A percentile compares a stretch with the other conserved stretches of the same genome.
phyloP scores from a whole-genome alignment of 2,329 filamentous ascomycete genomes.

The Pseudogymnoascus verrucosus region DNA sequence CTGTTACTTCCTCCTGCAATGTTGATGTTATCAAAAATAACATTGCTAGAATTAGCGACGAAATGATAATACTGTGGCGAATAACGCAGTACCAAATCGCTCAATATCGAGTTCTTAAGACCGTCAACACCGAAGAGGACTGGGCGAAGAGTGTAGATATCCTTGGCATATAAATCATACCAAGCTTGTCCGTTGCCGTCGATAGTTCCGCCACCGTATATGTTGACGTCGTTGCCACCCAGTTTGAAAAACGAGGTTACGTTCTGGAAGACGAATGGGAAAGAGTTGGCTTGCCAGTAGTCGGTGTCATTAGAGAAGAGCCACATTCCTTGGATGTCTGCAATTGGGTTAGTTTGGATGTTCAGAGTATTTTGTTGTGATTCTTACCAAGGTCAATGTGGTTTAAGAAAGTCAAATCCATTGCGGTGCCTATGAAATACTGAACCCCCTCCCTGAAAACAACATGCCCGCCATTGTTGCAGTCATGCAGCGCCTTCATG shows the following conservation, averaged over 20 bases:
- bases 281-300: slow-evolving; percentile 57
- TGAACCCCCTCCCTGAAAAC: slow-evolving; percentile 44
- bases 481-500: slow-evolving; percentile 40
- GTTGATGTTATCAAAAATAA: slow-evolving; percentile 55
- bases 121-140: slow-evolving; percentile 50
- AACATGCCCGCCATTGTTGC: slow-evolving; percentile 41
- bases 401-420: slow-evolving; percentile 55
- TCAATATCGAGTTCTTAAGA: slow-evolving; percentile 48
- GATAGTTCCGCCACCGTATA: slow-evolving; percentile 54
- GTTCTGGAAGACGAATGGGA: slow-evolving; percentile 56
- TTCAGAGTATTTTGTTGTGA: not conserved
- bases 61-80: slow-evolving; percentile 54
- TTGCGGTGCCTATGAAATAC: slow-evolving; percentile 50
- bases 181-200: slow-evolving; percentile 37
- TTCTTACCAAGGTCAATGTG: slow-evolving; percentile 49
- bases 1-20: slow-evolving; percentile 47
- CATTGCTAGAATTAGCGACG: slow-evolving; percentile 56
- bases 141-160: slow-evolving; percentile 51
- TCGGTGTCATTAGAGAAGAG: slow-evolving; percentile 56
- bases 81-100: slow-evolving; percentile 52
- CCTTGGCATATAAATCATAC: slow-evolving; percentile 30
- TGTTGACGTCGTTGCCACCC: slow-evolving; percentile 54
- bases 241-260: slow-evolving; percentile 57
- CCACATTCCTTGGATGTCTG: slow-evolving; percentile 49
- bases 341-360: not conserved